Base-by-base conservation (phyloP, 192 early-diverging fungal species). In the Coemansia sp. region DNA sequence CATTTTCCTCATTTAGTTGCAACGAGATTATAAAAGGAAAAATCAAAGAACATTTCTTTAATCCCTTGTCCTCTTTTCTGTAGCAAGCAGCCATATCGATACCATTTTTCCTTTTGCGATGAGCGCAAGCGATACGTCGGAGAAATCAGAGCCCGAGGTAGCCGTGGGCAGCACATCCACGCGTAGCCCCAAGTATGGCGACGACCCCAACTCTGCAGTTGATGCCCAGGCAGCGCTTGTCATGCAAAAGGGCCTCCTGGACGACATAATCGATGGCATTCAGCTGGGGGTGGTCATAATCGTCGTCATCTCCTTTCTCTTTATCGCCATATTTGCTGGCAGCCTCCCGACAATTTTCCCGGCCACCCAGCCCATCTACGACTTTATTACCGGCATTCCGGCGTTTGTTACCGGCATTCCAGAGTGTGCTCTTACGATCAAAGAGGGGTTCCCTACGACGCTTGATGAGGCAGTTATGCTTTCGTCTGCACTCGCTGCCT, bases 221-320 rank as follows among this genome's bases (percentile, higher is more conserved):
- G 81, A 83, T 62, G 81, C 81, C 42, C 75, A 83, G 22, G 81
- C 81, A 5, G 69, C 72, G 20, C 59, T 83, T 16, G 69, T 83
- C 19, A 74, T 72, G 69, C 75, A 77, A 40, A 83, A 84, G 82
- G 74, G 82, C n/a, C 37, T 76, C 12, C 65, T 84, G 43, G 82
- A 84, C 74, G 82, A 84, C 60, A 57, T 79, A 4, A 84, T 84
- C 38, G 82, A 84, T 62, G 82, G 82, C 12, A 69, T 84, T 17
- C 73, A 76, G 46, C 37, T 79, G 53, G 82, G 82, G 19, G 6
- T 76, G 9, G 6, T 84, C 22, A 59, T 57, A 22, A 76, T 84
- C 32, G 32, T 56, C 6, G n/a, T 79, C 40, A 72, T 84, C 19
- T 68, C 67, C 59, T 39, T 79, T 12, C 46, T 84, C 25, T 54